Evolutionary conservation across 179 eudicot species (phyloP).

Genomic region (Pouteria campechiana): DNA sequence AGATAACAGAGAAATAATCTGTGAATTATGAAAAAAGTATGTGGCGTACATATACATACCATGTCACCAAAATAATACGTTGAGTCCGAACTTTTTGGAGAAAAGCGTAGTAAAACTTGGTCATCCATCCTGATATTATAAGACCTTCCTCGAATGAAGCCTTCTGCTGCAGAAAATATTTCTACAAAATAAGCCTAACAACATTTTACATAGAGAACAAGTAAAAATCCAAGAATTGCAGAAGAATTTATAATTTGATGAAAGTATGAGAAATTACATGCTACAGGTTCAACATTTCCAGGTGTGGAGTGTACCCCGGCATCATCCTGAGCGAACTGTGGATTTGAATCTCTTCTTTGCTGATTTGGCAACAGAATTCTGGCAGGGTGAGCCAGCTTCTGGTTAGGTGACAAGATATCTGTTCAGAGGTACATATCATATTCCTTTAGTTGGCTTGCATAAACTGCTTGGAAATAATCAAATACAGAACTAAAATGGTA

Average conservation of each 20-base stretch:
- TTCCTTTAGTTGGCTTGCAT: no score
- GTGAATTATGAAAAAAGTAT: background rate
- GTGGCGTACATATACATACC: slow-evolving; percentile 28
- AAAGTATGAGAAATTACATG: slow-evolving; percentile 46
- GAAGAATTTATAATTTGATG: background rate
- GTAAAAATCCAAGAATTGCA: background rate
- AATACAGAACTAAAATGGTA: no score
- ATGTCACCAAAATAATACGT: slow-evolving; percentile 84
- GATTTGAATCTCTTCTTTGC: slow-evolving; percentile 31
- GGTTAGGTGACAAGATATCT: slow-evolving; percentile 41
- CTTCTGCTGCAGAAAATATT: slow-evolving; percentile 96
- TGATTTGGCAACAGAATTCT: slow-evolving; percentile 33
- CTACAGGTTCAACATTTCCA: slow-evolving; percentile 42
- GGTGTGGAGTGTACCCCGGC: slow-evolving; percentile 28
- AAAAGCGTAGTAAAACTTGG: slow-evolving; percentile 89
- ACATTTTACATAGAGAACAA: background rate
- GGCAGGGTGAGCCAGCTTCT: slow-evolving; percentile 35
- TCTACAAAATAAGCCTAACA: slow-evolving; percentile 29
- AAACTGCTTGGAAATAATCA: no score
- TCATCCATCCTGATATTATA: slow-evolving; percentile 94
- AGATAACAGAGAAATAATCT: background rate
- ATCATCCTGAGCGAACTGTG: slow-evolving; percentile 42
- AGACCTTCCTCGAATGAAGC: slow-evolving; percentile 88
- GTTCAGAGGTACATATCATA: slow-evolving; percentile 12
- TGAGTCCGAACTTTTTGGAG: slow-evolving; percentile 90